Evolutionary conservation across 2,329 filamentous ascomycete genomes (phyloP), one percentile per base, ranked within the genome.

Genomic region (Penicillium vulpinum): DNA sequence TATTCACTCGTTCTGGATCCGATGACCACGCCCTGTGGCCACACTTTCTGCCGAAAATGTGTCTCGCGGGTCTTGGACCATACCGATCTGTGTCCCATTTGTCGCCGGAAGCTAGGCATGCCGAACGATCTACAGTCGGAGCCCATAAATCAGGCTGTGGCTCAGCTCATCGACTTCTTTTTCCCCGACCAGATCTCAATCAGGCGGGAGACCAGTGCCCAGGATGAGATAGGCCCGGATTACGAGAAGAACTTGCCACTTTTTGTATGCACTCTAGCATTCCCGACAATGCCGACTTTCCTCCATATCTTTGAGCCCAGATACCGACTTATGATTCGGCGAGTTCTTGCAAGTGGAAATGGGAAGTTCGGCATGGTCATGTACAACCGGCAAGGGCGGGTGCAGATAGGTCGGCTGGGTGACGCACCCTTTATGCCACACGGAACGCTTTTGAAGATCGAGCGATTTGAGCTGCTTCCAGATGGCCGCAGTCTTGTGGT

Each of bases 281-380:
- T 94, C 64, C 92, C 92, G 1, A 80, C 82, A 2, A 91, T 93
- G 85, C 91, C 89, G 0, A 92, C 90, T 0, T 94, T 94, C 64
- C 78, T 96, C 3, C 90, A 95, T 66, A 85, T 97, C n/a, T 96
- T 96, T 69, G 92, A 96, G 71, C 90, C 90, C n/a, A 84, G 90
- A 7, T 96, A 96, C 70, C 85, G 91, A 8, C 80, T 94, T n/a
- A 94, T 96, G 91, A 88, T 96, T 36, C 83, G 88, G 45, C 85
- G 91, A 35, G 88, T 86, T 0, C 78, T 95, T 51, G 88, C 92
- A 60, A 78, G 67, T 54, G 85, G 86, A 0, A 85, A 88, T 58
- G 80, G 85, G 15, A 89, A 85, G 24, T 96, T 97, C 68, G 92
- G 92, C 24, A 96, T 96, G 89, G 83, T 96, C 18, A 82, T 90